A percentile compares a stretch with the other conserved stretches of the same genome.
phyloP scores from a whole-genome alignment of 345 rosid species.

The Cardamine chenopodiifolia region DNA sequence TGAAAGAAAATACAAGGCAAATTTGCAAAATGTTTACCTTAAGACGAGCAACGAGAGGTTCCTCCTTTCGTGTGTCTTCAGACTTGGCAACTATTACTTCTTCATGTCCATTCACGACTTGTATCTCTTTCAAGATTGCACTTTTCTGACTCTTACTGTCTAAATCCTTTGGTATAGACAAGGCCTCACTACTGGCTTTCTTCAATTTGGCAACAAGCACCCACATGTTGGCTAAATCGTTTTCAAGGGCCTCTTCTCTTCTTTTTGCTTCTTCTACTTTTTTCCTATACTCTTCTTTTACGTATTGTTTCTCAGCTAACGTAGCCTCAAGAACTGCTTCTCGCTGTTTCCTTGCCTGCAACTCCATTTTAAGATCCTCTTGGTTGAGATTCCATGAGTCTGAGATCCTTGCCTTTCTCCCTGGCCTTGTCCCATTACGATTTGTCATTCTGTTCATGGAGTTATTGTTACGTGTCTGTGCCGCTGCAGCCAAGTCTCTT shows the following conservation, averaged over 20 bases:
- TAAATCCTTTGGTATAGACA: constrained; percentile 51
- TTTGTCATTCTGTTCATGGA: constrained; percentile 63
- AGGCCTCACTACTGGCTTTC: constrained; percentile 67
- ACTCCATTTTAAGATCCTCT: constrained; percentile 75
- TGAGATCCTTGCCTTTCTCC: constrained; percentile 75
- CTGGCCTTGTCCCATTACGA: constrained; percentile 60
- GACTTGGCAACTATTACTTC: constrained; percentile 40
- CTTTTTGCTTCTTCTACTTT: constrained; percentile 80
- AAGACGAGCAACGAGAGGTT: constrained; percentile 81
- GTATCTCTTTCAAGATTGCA: constrained; percentile 52
- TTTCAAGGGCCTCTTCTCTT: constrained; percentile 89
- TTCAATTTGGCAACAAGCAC: constrained; percentile 95
- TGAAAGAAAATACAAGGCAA: constrained; percentile 18
- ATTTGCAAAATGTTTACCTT: constrained; percentile 51
- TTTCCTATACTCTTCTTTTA: constrained; percentile 79
- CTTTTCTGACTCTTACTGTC: constrained; percentile 42
- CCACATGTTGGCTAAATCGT: constrained; percentile 98
- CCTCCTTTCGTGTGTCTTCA: constrained; percentile 60
- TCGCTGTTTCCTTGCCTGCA: constrained; percentile 84
- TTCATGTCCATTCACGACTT: constrained; percentile 50
- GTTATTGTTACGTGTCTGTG: constrained; percentile 54
- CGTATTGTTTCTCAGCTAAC: constrained; percentile 71
- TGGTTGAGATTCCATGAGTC: constrained; percentile 77
- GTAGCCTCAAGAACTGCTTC: constrained; percentile 85
- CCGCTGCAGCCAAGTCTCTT: constrained; percentile 52